These are phyloP conservation scores for Corinectria fuckeliana DNA, from an alignment of 2,329 filamentous ascomycete genomes.

Conservation along the genomic window DNA sequence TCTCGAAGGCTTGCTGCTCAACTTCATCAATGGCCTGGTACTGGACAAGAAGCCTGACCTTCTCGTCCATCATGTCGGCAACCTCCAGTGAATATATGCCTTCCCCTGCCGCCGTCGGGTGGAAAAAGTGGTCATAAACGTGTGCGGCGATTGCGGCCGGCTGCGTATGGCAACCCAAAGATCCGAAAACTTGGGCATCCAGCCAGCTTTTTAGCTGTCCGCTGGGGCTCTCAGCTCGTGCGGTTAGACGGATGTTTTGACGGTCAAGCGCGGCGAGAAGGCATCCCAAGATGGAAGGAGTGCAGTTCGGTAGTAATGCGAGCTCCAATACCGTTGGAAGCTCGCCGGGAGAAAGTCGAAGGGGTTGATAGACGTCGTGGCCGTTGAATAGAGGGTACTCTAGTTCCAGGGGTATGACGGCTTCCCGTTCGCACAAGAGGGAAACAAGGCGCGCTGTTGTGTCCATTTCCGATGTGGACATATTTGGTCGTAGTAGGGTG, in stretches of 20 bases:
- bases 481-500: not conserved
- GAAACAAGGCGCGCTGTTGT: not conserved
- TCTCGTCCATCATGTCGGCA: constrained; percentile 12
- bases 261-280: constrained; percentile 4
- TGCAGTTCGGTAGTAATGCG: constrained; percentile 9
- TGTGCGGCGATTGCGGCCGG: not conserved
- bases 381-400: not conserved
- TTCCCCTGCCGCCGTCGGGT: not conserved
- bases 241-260: not conserved
- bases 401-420: not conserved
- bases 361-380: not conserved
- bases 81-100: constrained; percentile 9
- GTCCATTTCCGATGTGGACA: not conserved
- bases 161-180: not conserved
- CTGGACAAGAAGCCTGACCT: constrained; percentile 18
- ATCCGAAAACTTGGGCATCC: not conserved
- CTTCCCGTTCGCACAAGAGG: not conserved
- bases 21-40: constrained; percentile 4
- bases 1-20: constrained; percentile 5
- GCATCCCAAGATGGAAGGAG: constrained; percentile 8
- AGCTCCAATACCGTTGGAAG: not conserved
- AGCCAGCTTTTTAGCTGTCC: not conserved
- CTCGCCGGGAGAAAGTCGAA: not conserved
- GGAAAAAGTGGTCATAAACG: constrained; percentile 5
- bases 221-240: not conserved